Evolutionary conservation across 768 basidiomycete species (phyloP).

Genomic region (Tulasnella sp.): DNA sequence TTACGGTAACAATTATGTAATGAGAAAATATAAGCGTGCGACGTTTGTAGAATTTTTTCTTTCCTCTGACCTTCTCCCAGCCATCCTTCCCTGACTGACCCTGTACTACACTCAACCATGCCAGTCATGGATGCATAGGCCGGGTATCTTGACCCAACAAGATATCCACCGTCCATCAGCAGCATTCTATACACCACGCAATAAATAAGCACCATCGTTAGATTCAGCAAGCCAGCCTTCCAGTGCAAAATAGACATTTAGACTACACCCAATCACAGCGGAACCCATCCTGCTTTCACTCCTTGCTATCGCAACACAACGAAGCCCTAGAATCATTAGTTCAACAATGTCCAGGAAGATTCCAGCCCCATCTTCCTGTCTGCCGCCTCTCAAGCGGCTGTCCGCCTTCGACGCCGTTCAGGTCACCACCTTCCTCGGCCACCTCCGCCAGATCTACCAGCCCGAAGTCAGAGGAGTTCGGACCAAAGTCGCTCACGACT

Average conservation of each 20-base stretch:
- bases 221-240: not conserved
- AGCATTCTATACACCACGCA: not conserved
- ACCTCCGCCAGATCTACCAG: conserved; percentile 54
- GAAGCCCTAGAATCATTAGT: not conserved
- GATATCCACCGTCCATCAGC: not conserved
- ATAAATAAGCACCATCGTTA: not conserved
- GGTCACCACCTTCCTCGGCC: conserved; percentile 45
- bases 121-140: conserved; percentile 11
- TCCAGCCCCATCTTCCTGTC: conserved; percentile 48
- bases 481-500: conserved; percentile 52
- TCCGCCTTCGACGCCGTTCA: conserved; percentile 39
- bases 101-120: not conserved
- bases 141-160: conserved; percentile 5
- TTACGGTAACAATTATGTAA: not conserved
- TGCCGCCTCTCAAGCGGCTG: conserved; percentile 56
- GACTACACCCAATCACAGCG: not conserved
- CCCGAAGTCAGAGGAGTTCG: conserved; percentile 38
- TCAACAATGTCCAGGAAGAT: not conserved
- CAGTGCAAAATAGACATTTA: not conserved
- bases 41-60: not conserved
- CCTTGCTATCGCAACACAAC: not conserved
- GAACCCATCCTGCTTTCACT: not conserved
- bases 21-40: not conserved
- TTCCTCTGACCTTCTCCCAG: not conserved
- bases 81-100: not conserved